Percentiles rank a stretch among this genome's conserved stretches.
These are phyloP conservation scores for Ceratocystis diversiconidia DNA, from an alignment of 2,329 filamentous ascomycete genomes.

Conservation along the genomic window DNA sequence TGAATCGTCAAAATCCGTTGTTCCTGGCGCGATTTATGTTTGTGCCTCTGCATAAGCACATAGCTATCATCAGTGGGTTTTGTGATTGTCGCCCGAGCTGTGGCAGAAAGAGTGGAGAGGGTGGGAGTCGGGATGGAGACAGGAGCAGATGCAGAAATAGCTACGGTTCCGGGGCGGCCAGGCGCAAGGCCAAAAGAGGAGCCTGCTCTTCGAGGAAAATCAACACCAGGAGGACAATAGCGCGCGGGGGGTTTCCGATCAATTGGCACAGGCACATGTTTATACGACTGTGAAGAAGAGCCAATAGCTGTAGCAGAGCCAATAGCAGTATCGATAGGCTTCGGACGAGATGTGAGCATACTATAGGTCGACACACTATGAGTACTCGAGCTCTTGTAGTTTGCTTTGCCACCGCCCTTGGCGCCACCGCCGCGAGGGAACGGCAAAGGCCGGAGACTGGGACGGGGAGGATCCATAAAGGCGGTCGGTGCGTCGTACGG, in stretches of 20 bases:
- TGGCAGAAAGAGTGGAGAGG: background rate
- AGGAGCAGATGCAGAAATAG: background rate
- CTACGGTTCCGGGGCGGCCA: background rate
- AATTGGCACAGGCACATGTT: background rate
- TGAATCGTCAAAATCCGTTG: slow-evolving; percentile 26
- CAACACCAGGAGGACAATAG: background rate
- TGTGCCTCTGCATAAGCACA: slow-evolving; percentile 5
- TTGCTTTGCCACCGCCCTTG: background rate
- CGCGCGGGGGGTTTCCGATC: background rate
- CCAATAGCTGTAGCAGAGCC: background rate
- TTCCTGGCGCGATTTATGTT: slow-evolving; percentile 5
- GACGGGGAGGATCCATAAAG: background rate
- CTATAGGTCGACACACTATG: background rate
- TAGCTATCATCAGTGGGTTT: slow-evolving; percentile 9
- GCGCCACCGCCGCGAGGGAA: background rate
- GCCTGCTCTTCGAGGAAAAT: background rate
- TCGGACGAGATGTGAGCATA: background rate
- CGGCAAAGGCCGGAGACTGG: slow-evolving; percentile 1
- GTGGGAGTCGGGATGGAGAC: background rate
- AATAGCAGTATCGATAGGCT: background rate
- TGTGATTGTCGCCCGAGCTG: background rate
- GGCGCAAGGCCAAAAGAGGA: background rate
- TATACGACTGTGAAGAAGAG: background rate
- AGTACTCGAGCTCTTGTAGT: slow-evolving; percentile 7
- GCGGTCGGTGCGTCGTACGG: background rate